These are phyloP conservation scores for Phytopythium delawarense DNA, from an alignment of 352 stramenopile species.

Conservation along the genomic window DNA sequence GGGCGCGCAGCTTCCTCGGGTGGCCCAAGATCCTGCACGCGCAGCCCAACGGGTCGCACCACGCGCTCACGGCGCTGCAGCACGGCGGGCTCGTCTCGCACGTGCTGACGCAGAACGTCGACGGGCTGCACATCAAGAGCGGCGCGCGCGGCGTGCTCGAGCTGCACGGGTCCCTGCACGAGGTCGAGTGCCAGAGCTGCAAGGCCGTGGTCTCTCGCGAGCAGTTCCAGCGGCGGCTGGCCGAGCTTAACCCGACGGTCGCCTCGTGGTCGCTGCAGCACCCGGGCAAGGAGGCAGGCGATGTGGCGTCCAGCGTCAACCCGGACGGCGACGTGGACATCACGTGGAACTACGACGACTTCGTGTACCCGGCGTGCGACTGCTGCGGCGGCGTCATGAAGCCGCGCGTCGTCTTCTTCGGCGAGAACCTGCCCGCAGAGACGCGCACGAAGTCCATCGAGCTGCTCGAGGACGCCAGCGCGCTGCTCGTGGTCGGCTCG, in stretches of 20 bases:
- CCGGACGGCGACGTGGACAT: slow-evolving; percentile 94
- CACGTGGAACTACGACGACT: slow-evolving; percentile 78
- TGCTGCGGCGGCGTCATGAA: slow-evolving; percentile 81
- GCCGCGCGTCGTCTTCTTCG: slow-evolving; percentile 96
- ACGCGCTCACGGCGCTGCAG: slow-evolving; percentile 83
- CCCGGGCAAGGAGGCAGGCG: slow-evolving; percentile 26
- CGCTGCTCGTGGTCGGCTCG: slow-evolving; percentile 91
- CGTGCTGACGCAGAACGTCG: slow-evolving; percentile 98
- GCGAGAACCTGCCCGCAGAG: slow-evolving; percentile 89
- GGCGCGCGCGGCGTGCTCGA: slow-evolving; percentile 89
- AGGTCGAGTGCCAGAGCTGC: slow-evolving; percentile 84
- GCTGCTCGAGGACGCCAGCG: slow-evolving; percentile 77
- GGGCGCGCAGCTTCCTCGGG: slow-evolving; percentile 89
- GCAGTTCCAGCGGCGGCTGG: slow-evolving; percentile 86
- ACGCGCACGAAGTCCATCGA: slow-evolving; percentile 69
- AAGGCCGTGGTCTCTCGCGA: slow-evolving; percentile 60
- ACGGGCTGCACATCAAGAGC: slow-evolving; percentile 91
- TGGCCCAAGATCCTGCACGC: slow-evolving; percentile 80
- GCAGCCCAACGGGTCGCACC: slow-evolving; percentile 88
- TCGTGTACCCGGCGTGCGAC: slow-evolving; percentile 68
- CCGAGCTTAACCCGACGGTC: slow-evolving; percentile 71
- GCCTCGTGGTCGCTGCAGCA: slow-evolving; percentile 32
- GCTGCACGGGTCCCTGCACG: slow-evolving; percentile 91
- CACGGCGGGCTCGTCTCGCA: slow-evolving; percentile 31
- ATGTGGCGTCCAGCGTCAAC: slow-evolving; percentile 80